A percentile compares a stretch with the other conserved stretches of the same genome.
Conservation (phyloP, 2,329 filamentous ascomycete genomes). For the Talaromyces islandicus region DNA sequence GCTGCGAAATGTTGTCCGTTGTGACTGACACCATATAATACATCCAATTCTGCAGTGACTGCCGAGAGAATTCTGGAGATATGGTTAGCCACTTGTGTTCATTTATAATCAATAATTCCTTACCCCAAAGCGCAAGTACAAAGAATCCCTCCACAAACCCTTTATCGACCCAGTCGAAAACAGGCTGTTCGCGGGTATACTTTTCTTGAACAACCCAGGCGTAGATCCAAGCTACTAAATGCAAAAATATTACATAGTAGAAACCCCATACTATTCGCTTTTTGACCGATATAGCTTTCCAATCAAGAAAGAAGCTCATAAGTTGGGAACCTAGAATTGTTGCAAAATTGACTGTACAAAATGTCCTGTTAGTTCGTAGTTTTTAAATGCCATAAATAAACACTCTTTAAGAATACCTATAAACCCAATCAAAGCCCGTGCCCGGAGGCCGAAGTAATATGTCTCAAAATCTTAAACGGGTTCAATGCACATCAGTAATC, state of each 20-base stretch:
- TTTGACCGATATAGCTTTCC: conserved; percentile 32
- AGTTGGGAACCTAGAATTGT: conserved; percentile 41
- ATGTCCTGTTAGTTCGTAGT: conserved; percentile 1
- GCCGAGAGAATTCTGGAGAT: conserved; percentile 39
- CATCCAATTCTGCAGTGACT: conserved; percentile 51
- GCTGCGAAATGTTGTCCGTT: conserved; percentile 52
- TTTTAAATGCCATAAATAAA: neutral
- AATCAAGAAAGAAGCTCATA: conserved; percentile 43
- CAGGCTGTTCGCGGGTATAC: conserved; percentile 38
- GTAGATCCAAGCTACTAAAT: conserved; percentile 47
- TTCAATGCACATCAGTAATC: conserved; percentile 11
- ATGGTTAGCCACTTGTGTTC: neutral
- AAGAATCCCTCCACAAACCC: conserved; percentile 46
- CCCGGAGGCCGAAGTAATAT: conserved; percentile 43
- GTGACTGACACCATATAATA: conserved; percentile 52
- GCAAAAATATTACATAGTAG: conserved; percentile 41
- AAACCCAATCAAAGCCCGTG: conserved; percentile 44
- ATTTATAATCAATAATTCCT: conserved; percentile 13
- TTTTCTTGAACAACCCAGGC: conserved; percentile 50
- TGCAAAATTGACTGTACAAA: conserved; percentile 27
- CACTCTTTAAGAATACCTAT: conserved; percentile 11
- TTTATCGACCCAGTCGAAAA: conserved; percentile 36
- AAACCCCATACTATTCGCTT: conserved; percentile 40
- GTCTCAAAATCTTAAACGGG: conserved; percentile 41
- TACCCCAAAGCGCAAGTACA: conserved; percentile 41